These are phyloP conservation scores for Sphaerulina vaccinii DNA, from an alignment of 2,329 filamentous ascomycete genomes.

Conservation along the genomic window DNA sequence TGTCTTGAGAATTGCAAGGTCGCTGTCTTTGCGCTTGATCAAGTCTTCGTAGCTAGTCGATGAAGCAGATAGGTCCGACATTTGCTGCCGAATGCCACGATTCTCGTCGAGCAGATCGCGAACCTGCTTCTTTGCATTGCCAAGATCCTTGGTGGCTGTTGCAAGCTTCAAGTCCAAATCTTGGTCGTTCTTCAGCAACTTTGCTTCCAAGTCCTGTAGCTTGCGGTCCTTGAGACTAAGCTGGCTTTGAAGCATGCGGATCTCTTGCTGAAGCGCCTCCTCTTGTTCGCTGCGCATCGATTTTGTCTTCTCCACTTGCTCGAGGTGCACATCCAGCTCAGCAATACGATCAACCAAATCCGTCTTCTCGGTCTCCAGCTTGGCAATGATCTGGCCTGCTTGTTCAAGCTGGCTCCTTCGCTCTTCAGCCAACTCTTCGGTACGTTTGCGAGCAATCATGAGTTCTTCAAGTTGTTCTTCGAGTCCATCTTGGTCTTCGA, in stretches of 20 bases:
- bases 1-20: constrained; percentile 77
- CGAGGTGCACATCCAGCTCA: constrained; percentile 68
- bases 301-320: constrained; percentile 67
- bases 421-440: constrained; percentile 78
- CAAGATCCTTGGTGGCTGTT: constrained; percentile 74
- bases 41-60: constrained; percentile 95
- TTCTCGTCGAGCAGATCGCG: constrained; percentile 78
- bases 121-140: constrained; percentile 69
- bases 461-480: constrained; percentile 91
- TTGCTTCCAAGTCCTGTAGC: constrained; percentile 78
- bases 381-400: constrained; percentile 80
- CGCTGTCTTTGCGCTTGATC: constrained; percentile 89
- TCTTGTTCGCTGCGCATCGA: constrained; percentile 75
- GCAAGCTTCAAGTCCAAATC: constrained; percentile 84
- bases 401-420: constrained; percentile 84
- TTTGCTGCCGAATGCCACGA: constrained; percentile 75
- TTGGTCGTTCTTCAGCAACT: constrained; percentile 80
- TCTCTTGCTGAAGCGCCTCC: constrained; percentile 73
- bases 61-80: constrained; percentile 82
- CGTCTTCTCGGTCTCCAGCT: constrained; percentile 82
- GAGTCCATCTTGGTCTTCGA: constrained; percentile 89
- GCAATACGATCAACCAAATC: constrained; percentile 66
- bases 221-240: constrained; percentile 86
- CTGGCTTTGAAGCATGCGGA: constrained; percentile 90
- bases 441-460: constrained; percentile 82